A percentile compares a stretch with the other conserved stretches of the same genome.
phyloP scores from a whole-genome alignment of 176 grass and related monocot genomes.

The Triticum turgidum region DNA sequence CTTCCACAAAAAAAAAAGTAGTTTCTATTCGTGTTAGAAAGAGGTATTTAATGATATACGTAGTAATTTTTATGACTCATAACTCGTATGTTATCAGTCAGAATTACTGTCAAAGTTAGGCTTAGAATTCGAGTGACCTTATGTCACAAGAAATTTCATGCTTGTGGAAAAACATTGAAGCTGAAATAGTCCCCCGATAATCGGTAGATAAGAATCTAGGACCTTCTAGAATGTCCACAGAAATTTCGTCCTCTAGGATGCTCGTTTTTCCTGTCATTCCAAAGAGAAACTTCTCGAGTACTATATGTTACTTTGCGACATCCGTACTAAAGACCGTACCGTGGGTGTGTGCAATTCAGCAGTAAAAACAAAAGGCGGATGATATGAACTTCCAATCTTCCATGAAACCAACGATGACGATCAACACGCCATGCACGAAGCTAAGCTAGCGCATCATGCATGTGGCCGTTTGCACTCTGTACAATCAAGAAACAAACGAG shows the following conservation, averaged over 20 bases:
- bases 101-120: neutral
- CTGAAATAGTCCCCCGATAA: neutral
- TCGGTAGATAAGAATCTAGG: too few species aligned
- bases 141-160: neutral
- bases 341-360: too few species aligned
- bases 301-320: too few species aligned
- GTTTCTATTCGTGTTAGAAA: too few species aligned
- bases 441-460: neutral
- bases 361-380: too few species aligned
- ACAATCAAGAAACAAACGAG: neutral
- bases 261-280: neutral
- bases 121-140: neutral
- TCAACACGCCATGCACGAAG: conserved; percentile 27
- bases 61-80: neutral
- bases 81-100: neutral
- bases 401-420: neutral
- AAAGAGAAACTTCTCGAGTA: too few species aligned
- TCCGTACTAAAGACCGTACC: too few species aligned
- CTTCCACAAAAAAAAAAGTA: too few species aligned
- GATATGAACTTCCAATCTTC: neutral
- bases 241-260: neutral
- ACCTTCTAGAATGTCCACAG: neutral
- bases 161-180: neutral
- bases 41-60: too few species aligned
- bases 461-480: conserved; percentile 34